These are phyloP conservation scores for Suhomyces taliae DNA, from an alignment of 1,139 yeast genomes.

Conservation along the genomic window DNA sequence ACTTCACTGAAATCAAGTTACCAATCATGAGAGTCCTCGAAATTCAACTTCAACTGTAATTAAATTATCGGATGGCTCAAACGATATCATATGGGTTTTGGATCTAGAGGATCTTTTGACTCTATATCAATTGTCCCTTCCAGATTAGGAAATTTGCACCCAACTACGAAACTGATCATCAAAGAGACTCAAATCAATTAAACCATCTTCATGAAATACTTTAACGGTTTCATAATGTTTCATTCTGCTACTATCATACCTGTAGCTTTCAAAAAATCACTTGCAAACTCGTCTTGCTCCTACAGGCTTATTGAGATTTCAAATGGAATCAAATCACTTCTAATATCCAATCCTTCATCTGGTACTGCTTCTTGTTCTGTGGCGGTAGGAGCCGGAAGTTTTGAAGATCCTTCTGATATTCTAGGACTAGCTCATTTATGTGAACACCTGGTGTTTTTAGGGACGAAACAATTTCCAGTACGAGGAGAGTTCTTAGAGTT, in stretches of 20 bases:
- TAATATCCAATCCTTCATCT: slow-evolving; percentile 59
- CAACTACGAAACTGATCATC: background rate
- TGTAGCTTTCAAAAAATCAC: slow-evolving; percentile 29
- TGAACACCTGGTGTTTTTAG: slow-evolving; percentile 65
- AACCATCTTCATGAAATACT: background rate
- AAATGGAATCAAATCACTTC: slow-evolving; percentile 52
- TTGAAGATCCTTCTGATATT: slow-evolving; percentile 53
- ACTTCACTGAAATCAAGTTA: too few species aligned
- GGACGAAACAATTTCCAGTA: slow-evolving; percentile 54
- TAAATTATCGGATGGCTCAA: too few species aligned
- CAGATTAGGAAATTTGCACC: slow-evolving; percentile 1
- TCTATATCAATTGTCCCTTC: background rate
- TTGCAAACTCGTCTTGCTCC: slow-evolving; percentile 33
- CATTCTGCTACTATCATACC: slow-evolving; percentile 15
- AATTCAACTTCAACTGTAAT: too few species aligned
- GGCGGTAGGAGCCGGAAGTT: slow-evolving; percentile 63
- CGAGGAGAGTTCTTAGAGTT: slow-evolving; percentile 46
- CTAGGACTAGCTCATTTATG: slow-evolving; percentile 74
- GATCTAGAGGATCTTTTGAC: background rate
- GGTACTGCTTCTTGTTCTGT: slow-evolving; percentile 46
- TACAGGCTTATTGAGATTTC: slow-evolving; percentile 47
- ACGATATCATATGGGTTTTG: background rate
- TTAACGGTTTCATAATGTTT: background rate
- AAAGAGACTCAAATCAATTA: background rate
- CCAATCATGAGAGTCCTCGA: too few species aligned